These are phyloP conservation scores for Candida wancherniae DNA, from an alignment of 805 yeast genomes.

Conservation along the genomic window DNA sequence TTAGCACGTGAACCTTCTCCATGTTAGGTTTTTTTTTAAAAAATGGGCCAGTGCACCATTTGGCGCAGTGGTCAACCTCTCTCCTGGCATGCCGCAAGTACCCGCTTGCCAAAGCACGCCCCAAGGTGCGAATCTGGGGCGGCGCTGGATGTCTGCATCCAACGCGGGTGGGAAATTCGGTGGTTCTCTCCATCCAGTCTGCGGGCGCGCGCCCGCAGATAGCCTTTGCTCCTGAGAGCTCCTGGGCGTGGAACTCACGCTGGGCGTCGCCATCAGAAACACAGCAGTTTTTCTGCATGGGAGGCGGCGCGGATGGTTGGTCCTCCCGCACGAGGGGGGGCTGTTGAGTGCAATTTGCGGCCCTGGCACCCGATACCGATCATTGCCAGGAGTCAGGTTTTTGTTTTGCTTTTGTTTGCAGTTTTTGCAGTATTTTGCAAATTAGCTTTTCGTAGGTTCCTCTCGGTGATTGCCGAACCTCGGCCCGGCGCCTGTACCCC, in stretches of 20 bases:
- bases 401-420: constrained; percentile 8
- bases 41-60: constrained; percentile 12
- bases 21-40: too few species aligned
- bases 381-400: constrained; percentile 45
- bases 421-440: not conserved
- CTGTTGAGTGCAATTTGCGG: constrained; percentile 61
- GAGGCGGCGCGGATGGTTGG: constrained; percentile 59
- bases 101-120: constrained; percentile 34
- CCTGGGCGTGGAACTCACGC: constrained; percentile 51
- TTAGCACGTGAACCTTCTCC: too few species aligned
- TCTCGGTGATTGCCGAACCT: too few species aligned
- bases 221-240: constrained; percentile 49
- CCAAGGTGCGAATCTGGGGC: constrained; percentile 13
- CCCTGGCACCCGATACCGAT: constrained; percentile 62
- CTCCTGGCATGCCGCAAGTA: constrained; percentile 45
- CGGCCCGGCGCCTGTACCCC: too few species aligned
- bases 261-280: constrained; percentile 57
- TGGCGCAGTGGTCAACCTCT: constrained; percentile 27
- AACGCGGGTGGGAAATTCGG: constrained; percentile 62
- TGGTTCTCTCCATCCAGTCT: constrained; percentile 44
- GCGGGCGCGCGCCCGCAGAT: constrained; percentile 7
- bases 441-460: not conserved
- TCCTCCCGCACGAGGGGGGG: constrained; percentile 29
- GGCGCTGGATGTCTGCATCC: constrained; percentile 6
- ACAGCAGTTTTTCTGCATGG: constrained; percentile 36